phyloP scores from a whole-genome alignment of 495 filamentous ascomycete genomes.

The Xeromyces bisporus region DNA sequence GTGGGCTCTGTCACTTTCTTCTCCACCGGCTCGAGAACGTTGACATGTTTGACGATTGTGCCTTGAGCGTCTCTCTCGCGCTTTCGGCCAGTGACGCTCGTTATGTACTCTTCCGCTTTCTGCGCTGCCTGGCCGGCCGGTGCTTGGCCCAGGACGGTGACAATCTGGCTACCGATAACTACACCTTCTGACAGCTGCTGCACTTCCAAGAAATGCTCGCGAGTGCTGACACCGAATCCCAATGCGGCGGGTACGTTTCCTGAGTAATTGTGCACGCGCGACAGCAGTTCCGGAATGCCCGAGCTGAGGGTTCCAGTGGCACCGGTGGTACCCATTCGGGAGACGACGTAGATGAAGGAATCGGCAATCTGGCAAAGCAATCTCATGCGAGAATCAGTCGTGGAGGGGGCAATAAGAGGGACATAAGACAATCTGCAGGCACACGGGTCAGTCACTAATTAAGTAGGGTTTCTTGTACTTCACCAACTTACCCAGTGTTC shows the following conservation, averaged over 20 bases:
- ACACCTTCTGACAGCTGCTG: constrained; percentile 78
- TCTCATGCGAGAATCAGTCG: constrained; percentile 84
- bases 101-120: constrained; percentile 72
- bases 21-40: constrained; percentile 42
- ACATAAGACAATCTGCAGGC: constrained; percentile 66
- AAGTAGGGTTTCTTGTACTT: not conserved
- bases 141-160: constrained; percentile 60
- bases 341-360: constrained; percentile 98
- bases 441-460: not conserved
- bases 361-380: constrained; percentile 92
- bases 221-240: constrained; percentile 90
- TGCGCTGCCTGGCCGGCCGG: constrained; percentile 51
- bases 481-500: constrained; percentile 40
- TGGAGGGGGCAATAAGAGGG: constrained; percentile 85
- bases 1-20: constrained; percentile 34
- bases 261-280: constrained; percentile 81
- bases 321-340: constrained; percentile 91
- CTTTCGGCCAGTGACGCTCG: constrained; percentile 54
- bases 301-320: constrained; percentile 66
- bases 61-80: constrained; percentile 23
- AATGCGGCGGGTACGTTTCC: constrained; percentile 78
- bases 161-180: constrained; percentile 91
- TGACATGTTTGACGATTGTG: constrained; percentile 20
- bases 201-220: constrained; percentile 81
- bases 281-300: constrained; percentile 62